Conservation (phyloP, 805 yeast genomes). For the Lachancea nothofagi region DNA sequence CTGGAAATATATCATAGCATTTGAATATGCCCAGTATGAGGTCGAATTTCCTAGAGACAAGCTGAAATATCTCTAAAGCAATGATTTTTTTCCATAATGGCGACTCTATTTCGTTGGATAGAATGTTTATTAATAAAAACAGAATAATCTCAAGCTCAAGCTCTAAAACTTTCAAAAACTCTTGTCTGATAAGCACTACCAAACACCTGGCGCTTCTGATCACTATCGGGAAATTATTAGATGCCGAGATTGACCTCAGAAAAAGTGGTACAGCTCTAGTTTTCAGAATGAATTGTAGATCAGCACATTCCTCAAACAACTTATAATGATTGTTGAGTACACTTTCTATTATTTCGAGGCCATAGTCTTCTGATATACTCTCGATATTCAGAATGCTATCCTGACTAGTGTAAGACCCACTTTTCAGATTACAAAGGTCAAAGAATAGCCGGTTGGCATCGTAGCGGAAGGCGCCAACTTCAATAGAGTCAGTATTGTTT, state of each 20-base stretch:
- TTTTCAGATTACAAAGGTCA: conserved; percentile 59
- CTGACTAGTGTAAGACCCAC: conserved; percentile 47
- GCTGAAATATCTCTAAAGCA: conserved; percentile 66
- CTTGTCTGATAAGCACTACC: conserved; percentile 49
- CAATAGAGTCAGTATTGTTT: conserved; percentile 40
- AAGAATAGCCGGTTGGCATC: conserved; percentile 67
- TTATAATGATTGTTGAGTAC: conserved; percentile 58
- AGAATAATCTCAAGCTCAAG: conserved; percentile 79
- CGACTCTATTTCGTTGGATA: conserved; percentile 49
- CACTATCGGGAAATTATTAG: conserved; percentile 53
- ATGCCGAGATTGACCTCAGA: conserved; percentile 55
- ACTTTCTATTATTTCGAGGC: conserved; percentile 79
- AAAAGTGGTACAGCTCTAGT: conserved; percentile 70
- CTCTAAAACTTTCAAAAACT: conserved; percentile 56
- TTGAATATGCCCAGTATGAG: conserved; percentile 48
- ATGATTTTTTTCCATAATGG: conserved; percentile 71
- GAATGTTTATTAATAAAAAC: conserved; percentile 65
- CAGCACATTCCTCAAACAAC: conserved; percentile 53
- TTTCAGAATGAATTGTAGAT: conserved; percentile 61
- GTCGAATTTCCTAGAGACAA: conserved; percentile 51
- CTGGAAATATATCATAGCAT: conserved; percentile 54
- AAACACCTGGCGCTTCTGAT: conserved; percentile 74
- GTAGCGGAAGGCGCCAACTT: conserved; percentile 48
- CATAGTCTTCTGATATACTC: conserved; percentile 55
- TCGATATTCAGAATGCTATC: conserved; percentile 50